Percentiles rank a stretch among this genome's conserved stretches.
phyloP scores from a whole-genome alignment of 768 basidiomycete genomes.

The Boletus vermiculosoides region DNA sequence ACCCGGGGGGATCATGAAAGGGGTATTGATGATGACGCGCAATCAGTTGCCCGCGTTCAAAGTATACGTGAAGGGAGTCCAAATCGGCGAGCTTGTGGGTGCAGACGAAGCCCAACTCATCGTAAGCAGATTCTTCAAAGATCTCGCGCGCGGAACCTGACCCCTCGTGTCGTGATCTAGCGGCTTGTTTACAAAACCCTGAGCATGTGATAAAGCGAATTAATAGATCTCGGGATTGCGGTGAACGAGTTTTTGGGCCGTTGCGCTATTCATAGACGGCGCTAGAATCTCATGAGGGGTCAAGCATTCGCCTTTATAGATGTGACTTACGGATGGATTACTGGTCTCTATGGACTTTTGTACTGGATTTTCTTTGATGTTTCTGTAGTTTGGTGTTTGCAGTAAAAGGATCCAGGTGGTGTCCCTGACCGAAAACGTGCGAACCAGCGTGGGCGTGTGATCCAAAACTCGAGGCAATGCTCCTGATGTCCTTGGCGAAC shows the following conservation, averaged over 20 bases:
- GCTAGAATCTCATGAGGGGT: constrained; percentile 14
- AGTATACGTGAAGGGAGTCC: constrained; percentile 31
- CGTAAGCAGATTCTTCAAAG: constrained; percentile 15
- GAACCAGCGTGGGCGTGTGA: constrained; percentile 6
- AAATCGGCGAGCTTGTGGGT: constrained; percentile 32
- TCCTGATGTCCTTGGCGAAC: constrained; percentile 9
- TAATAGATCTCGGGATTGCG: constrained; percentile 7
- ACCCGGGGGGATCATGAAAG: constrained; percentile 14
- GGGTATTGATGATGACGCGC: constrained; percentile 8
- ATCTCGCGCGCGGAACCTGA: constrained; percentile 19
- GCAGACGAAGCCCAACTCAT: constrained; percentile 24
- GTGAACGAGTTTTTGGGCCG: constrained; percentile 2
- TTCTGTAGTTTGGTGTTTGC: neutral
- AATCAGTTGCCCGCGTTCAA: constrained; percentile 31
- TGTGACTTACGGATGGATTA: constrained; percentile 13
- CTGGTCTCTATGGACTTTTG: constrained; percentile 2
- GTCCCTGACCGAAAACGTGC: constrained; percentile 20
- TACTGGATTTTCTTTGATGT: constrained; percentile 6
- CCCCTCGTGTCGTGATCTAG: constrained; percentile 18
- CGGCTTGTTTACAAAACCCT: constrained; percentile 30
- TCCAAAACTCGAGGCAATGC: constrained; percentile 20
- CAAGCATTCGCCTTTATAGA: constrained; percentile 14
- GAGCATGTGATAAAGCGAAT: constrained; percentile 22
- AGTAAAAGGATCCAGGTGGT: neutral
- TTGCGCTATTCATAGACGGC: constrained; percentile 22